Evolutionary conservation across 139 green algal genomes (phyloP), one percentile per base, ranked within the genome.

Genomic region (Tetradesmus obliquus): DNA sequence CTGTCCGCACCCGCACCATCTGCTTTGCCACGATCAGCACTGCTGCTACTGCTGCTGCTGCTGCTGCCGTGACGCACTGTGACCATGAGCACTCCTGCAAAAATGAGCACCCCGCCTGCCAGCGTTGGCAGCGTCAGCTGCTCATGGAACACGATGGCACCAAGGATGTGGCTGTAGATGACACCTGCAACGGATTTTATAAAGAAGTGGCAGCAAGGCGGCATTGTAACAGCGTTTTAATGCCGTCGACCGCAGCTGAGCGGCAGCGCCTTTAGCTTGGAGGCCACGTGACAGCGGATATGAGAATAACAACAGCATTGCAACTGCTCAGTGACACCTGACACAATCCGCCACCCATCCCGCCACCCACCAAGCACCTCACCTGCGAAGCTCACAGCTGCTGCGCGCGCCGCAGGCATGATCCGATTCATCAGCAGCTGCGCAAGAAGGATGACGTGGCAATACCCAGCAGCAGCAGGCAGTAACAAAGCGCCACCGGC

Each of bases 51-150:
- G 79, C 79, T 57, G 32, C 79, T 84, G 79, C 79, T 84, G 79
- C 32, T 57, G 51, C 80, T 66, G 80, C 80, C 32, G 51, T 45
- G 60, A 45, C 79, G 79, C 58, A 86, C 24, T 7, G 88, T 87
- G 2, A 86, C 79, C 79, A 91, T 24, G 13, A 91, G 19, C 58
- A 91, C 88, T 15, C 88, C 88, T 8, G 51, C 57, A 19, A 91
- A 85, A 32, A 91, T 91, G 8, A 91, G 32, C 32, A 81, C 2
- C 6, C 88, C 79, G 2, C 88, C 88, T 76, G 13, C 79, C 12
- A 81, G 15, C 9, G 88, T 87, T 51, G 88, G 12, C 8, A 58
- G 5, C 8, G 88, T 87, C 24, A 87, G 51, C 17, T n/a, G 13
- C 79, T 91, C 88, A 22, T 57, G 3, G 55, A 91, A 91, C 5